Evolutionary conservation across 2,329 filamentous ascomycete genomes (phyloP).

Genomic region (Dryadomyces quercivorus): DNA sequence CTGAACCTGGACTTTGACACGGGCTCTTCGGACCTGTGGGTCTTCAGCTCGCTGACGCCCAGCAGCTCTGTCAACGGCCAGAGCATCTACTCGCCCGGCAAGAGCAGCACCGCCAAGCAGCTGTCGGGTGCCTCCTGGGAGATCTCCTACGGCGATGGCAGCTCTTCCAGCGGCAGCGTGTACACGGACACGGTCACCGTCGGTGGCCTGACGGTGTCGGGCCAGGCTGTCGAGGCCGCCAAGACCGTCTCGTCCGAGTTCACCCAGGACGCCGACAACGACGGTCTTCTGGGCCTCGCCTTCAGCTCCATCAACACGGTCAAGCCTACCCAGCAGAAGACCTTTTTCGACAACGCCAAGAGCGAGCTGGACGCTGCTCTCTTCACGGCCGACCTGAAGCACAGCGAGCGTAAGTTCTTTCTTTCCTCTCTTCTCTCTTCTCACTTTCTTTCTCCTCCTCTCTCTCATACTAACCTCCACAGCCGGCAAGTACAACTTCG

Average conservation of each 20-base stretch:
- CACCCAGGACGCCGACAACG: conserved; percentile 12
- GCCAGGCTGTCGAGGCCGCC: conserved; percentile 21
- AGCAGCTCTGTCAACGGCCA: conserved; percentile 15
- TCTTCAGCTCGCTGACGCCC: conserved; percentile 20
- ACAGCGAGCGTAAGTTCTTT: conserved; percentile 19
- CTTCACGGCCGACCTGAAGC: conserved; percentile 22
- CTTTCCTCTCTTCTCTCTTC: background rate
- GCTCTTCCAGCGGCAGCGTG: conserved; percentile 18
- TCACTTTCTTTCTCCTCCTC: background rate
- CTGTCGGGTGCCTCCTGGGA: conserved; percentile 17
- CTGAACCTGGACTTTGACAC: conserved; percentile 21
- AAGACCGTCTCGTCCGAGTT: conserved; percentile 16
- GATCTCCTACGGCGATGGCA: conserved; percentile 22
- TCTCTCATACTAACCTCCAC: background rate
- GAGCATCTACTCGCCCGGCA: conserved; percentile 17
- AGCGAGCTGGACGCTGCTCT: conserved; percentile 17
- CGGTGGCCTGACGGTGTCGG: conserved; percentile 16
- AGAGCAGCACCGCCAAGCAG: conserved; percentile 17
- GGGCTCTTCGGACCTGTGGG: conserved; percentile 23
- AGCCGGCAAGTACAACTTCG: conserved; percentile 38
- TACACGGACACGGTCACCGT: conserved; percentile 20
- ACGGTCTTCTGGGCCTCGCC: conserved; percentile 17
- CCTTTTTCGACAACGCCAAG: conserved; percentile 23
- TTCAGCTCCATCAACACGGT: conserved; percentile 20
- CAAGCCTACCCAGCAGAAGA: conserved; percentile 15